Conservation (phyloP, 345 rosid species). For the Melastoma malabathricum region DNA sequence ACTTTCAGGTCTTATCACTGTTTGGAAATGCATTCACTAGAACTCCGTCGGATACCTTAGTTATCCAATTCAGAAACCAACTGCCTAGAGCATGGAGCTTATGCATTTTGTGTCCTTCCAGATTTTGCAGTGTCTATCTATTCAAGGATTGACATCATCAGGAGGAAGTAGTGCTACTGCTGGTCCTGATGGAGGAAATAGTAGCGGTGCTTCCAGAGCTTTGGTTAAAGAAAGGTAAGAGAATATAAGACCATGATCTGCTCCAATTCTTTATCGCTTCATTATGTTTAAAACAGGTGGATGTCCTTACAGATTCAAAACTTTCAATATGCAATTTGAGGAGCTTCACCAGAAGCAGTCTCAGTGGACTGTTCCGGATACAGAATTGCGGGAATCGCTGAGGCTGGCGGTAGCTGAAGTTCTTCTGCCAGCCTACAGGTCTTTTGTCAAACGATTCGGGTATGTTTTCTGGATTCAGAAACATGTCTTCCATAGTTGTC, state of each 20-base stretch:
- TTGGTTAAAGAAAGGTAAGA: slow-evolving; percentile 76
- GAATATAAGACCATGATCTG: no score
- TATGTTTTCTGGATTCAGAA: slow-evolving; percentile 10
- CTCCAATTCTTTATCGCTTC: background rate
- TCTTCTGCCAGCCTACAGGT: slow-evolving; percentile 88
- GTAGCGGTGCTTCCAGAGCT: slow-evolving; percentile 89
- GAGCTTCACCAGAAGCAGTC: slow-evolving; percentile 97
- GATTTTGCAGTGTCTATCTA: slow-evolving; percentile 78
- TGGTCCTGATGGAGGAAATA: slow-evolving; percentile 59
- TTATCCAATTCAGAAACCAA: no score
- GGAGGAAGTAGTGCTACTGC: slow-evolving; percentile 68
- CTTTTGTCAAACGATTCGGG: slow-evolving; percentile 86
- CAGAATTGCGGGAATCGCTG: slow-evolving; percentile 84
- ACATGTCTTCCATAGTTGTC: no score
- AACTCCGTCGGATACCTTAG: no score
- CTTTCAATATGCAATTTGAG: slow-evolving; percentile 79
- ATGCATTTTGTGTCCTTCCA: slow-evolving; percentile 2
- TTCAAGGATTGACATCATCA: slow-evolving; percentile 89
- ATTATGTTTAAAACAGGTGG: slow-evolving; percentile 5
- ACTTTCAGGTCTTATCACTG: no score
- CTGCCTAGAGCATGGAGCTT: slow-evolving; percentile 1
- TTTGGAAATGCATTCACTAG: no score
- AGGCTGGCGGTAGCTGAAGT: slow-evolving; percentile 99
- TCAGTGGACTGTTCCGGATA: slow-evolving; percentile 95
- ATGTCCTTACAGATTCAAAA: slow-evolving; percentile 58